Percentiles rank a stretch among this genome's conserved stretches.
These are phyloP conservation scores for Xylaria sp. DNA, from an alignment of 2,329 filamentous ascomycete species.

Conservation along the genomic window DNA sequence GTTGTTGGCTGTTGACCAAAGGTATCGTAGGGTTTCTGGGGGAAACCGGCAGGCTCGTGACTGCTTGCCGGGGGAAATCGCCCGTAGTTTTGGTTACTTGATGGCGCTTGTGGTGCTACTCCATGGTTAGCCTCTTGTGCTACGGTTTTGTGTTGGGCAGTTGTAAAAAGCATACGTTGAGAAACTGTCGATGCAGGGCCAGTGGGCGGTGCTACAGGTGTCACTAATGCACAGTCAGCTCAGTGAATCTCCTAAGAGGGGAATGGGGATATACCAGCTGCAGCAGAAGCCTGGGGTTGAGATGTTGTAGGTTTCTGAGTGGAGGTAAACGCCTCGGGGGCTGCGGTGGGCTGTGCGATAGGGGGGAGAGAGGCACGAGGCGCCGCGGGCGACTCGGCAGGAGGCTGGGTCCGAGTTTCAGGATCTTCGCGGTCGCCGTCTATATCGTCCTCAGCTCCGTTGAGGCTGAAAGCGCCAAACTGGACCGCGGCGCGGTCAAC, in stretches of 20 bases:
- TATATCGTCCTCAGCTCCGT: constrained; percentile 82
- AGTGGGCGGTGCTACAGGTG: constrained; percentile 39
- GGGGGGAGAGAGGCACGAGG: constrained; percentile 89
- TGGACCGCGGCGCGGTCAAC: constrained; percentile 93
- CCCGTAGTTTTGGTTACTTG: constrained; percentile 68
- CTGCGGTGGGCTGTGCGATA: constrained; percentile 59
- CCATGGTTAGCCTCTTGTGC: constrained; percentile 43
- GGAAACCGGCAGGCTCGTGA: constrained; percentile 65
- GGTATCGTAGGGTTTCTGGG: constrained; percentile 85
- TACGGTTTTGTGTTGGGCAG: constrained; percentile 40
- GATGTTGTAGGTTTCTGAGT: constrained; percentile 60
- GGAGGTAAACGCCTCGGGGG: constrained; percentile 59
- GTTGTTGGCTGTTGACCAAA: constrained; percentile 73
- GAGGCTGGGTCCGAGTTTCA: constrained; percentile 91
- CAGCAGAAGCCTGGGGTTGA: constrained; percentile 45
- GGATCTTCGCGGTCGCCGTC: constrained; percentile 95
- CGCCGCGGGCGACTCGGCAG: constrained; percentile 83
- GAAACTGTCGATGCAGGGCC: constrained; percentile 34
- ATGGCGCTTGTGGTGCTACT: constrained; percentile 60
- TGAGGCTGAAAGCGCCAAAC: constrained; percentile 93
- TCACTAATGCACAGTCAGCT: constrained; percentile 37
- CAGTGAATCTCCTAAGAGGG: not conserved
- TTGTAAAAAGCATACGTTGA: constrained; percentile 37
- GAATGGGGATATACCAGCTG: constrained; percentile 39
- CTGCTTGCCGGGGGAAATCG: constrained; percentile 69